Percentiles rank a stretch among this genome's conserved stretches.
Conservation (phyloP, 768 basidiomycete species). For the Fomitopsis serialis region DNA sequence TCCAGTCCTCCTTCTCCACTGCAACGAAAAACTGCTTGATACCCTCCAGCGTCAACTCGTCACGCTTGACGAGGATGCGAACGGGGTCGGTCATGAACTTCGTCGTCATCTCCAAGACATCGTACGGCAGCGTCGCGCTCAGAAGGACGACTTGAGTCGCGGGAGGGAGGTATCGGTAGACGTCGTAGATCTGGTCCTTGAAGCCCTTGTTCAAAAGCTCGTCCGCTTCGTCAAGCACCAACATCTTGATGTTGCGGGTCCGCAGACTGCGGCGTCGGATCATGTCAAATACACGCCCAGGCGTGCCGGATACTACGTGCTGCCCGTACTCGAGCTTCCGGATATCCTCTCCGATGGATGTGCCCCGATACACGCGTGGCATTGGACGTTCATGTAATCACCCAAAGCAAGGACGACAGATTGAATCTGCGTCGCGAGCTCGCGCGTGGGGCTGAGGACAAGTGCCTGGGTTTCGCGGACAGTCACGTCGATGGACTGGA, state of each 20-base stretch:
- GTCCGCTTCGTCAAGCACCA: slow-evolving; percentile 92
- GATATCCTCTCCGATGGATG: slow-evolving; percentile 96
- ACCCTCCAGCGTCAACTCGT: slow-evolving; percentile 94
- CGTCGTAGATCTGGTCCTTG: slow-evolving; percentile 99
- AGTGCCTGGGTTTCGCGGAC: slow-evolving; percentile 95
- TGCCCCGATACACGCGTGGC: slow-evolving; percentile 98
- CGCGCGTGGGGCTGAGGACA: slow-evolving; percentile 95
- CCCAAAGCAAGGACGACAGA: slow-evolving; percentile 94
- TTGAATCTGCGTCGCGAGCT: slow-evolving; percentile 98
- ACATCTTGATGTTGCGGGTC: slow-evolving; percentile 97
- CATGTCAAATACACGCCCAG: slow-evolving; percentile 99
- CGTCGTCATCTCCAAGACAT: slow-evolving; percentile 98
- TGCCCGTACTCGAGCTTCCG: slow-evolving; percentile 96
- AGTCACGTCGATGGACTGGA: slow-evolving; percentile 95
- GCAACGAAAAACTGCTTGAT: slow-evolving; percentile 98
- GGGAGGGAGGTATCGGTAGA: slow-evolving; percentile 94
- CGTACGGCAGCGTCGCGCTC: slow-evolving; percentile 93
- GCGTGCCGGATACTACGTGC: slow-evolving; percentile 95
- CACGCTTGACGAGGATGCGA: slow-evolving; percentile 97
- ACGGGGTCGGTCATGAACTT: slow-evolving; percentile 99
- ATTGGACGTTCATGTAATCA: slow-evolving; percentile 99
- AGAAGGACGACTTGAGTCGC: slow-evolving; percentile 96
- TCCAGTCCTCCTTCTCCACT: slow-evolving; percentile 99
- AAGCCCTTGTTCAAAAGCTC: slow-evolving; percentile 97
- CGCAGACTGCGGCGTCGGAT: slow-evolving; percentile 90